Percentiles rank a stretch among this genome's conserved stretches.
phyloP scores from a whole-genome alignment of 2,329 filamentous ascomycete genomes.

The Cercospora brassicicola region DNA sequence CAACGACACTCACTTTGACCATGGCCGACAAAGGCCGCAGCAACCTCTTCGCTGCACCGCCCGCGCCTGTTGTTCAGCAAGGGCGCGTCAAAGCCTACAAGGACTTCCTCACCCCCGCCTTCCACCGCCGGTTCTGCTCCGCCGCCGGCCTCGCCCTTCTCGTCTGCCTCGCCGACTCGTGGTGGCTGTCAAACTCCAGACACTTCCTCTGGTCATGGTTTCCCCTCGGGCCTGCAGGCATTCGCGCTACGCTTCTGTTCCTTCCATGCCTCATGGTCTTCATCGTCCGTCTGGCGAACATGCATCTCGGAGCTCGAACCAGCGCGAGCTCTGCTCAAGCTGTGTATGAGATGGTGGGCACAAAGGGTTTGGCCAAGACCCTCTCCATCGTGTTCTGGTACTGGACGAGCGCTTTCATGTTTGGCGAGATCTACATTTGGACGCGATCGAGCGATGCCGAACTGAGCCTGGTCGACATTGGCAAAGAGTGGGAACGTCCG shows the following conservation, averaged over 20 bases:
- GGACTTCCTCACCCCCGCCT: slow-evolving; percentile 84
- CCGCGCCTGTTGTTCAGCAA: slow-evolving; percentile 44
- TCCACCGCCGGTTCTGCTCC: slow-evolving; percentile 82
- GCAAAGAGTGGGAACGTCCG: slow-evolving; percentile 65
- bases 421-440: slow-evolving; percentile 78
- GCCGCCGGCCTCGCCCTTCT: slow-evolving; percentile 69
- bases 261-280: slow-evolving; percentile 74
- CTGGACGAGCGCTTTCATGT: slow-evolving; percentile 72
- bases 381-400: slow-evolving; percentile 69
- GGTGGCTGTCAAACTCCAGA: slow-evolving; percentile 66
- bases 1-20: background rate
- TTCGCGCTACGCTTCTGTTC: slow-evolving; percentile 75
- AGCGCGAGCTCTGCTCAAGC: slow-evolving; percentile 67
- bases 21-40: slow-evolving; percentile 7
- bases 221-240: slow-evolving; percentile 71
- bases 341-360: slow-evolving; percentile 53
- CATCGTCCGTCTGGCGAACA: slow-evolving; percentile 69
- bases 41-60: slow-evolving; percentile 9
- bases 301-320: slow-evolving; percentile 55
- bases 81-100: slow-evolving; percentile 64
- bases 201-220: slow-evolving; percentile 75
- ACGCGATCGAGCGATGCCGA: slow-evolving; percentile 57
- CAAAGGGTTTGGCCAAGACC: slow-evolving; percentile 14
- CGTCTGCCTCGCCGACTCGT: slow-evolving; percentile 71
- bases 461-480: slow-evolving; percentile 73